These are phyloP conservation scores for Termitomyces sp. DNA, from an alignment of 768 basidiomycete genomes.

Conservation along the genomic window DNA sequence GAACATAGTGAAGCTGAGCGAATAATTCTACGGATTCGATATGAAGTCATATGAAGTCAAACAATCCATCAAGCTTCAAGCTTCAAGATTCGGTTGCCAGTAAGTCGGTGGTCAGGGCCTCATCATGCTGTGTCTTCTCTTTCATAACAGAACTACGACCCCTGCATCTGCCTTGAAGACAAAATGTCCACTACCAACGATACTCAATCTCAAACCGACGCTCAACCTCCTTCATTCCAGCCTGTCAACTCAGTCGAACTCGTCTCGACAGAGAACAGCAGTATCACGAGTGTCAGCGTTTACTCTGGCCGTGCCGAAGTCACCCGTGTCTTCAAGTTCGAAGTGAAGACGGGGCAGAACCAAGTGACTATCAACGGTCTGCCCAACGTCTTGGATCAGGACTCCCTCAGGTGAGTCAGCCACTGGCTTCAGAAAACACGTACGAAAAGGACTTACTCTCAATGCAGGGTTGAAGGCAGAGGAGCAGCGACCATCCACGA, in stretches of 20 bases:
- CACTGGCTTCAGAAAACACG: neutral
- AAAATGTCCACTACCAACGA: neutral
- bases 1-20: no score
- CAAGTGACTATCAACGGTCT: conserved; percentile 25
- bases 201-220: neutral
- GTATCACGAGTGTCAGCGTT: conserved; percentile 27
- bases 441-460: neutral
- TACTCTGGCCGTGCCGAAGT: conserved; percentile 32
- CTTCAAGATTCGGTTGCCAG: no score
- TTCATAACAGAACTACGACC: no score
- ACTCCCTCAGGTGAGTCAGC: conserved; percentile 25
- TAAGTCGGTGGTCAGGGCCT: no score
- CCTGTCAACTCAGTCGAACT: conserved; percentile 16
- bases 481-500: conserved; percentile 30
- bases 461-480: conserved; percentile 26
- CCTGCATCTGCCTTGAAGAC: neutral
- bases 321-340: conserved; percentile 24
- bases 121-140: no score
- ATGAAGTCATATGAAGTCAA: no score
- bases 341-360: conserved; percentile 26
- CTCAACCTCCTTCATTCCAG: neutral
- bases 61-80: no score
- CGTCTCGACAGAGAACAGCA: conserved; percentile 20
- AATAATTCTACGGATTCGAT: no score
- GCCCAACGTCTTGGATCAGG: conserved; percentile 22